Base-by-base conservation (phyloP, 345 rosid species). In the Ricinus communis region DNA sequence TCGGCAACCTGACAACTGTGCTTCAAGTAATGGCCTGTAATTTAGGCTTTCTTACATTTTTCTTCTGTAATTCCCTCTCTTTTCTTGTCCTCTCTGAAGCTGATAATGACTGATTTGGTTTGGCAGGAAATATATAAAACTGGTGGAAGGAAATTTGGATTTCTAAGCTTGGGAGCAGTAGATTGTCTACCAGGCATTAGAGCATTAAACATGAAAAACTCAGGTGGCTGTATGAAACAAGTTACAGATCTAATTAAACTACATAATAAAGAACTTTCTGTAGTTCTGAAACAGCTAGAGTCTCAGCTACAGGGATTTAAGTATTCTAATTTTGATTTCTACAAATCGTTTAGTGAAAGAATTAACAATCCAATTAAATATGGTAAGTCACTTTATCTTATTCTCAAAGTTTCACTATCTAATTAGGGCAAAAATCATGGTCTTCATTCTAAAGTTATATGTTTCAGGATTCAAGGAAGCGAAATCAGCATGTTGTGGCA, bases 401-500 rank as follows among this genome's bases (percentile, higher is more conserved):
- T 11, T 3, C 2, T 21, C 47, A 40, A 43, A 43, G 47, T 9
- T 43, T 43, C 11, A 43, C 47, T 43, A 43, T 43, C 2, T 9
- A 43, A 62, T 62, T 5, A 33, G 28, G 1, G 31, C 14, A 54
- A 13, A 54, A 43, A 11, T 9, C 14, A 3, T 43, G 47, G 8
- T 43, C 47, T 43, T 43, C 43, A 43, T 8, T 9, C 47, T 8
- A 43, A 43, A 43, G 4, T 8, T 43, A 43, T 11, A 12, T 12
- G 11, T 43, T 8, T 43, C 47, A 77, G 81, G 76, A 10, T 77
- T 81, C 47, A 30, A 77, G 56, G 79, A 47, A 5, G 69, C 27
- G 15, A 58, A 66, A 15, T 5, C 15, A 0, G 84, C 81, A 15
- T 77, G 84, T n/a, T 81, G 79, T n/a, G 84, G 84, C 7, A 54